Percentiles rank a stretch among this genome's conserved stretches.
These are phyloP conservation scores for Hyaloscypha bicolor DNA, from an alignment of 495 filamentous ascomycete genomes.

Conservation along the genomic window DNA sequence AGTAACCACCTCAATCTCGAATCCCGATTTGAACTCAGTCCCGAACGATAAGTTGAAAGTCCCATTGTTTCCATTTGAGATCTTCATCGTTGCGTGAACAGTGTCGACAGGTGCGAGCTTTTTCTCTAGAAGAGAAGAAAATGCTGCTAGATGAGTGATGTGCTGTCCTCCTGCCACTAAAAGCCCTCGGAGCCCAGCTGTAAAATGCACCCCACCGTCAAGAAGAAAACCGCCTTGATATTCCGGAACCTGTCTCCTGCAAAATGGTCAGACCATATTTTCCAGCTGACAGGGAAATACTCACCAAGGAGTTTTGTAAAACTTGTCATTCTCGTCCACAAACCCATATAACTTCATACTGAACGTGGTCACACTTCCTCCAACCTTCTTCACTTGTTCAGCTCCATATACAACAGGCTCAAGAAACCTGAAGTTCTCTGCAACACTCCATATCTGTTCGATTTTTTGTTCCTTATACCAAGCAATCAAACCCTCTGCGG, in stretches of 20 bases:
- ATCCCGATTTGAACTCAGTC: not conserved
- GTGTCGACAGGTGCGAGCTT: conserved; percentile 74
- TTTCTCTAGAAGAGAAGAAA: conserved; percentile 53
- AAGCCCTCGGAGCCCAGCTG: conserved; percentile 54
- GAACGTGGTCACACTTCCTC: too few relatives aligned
- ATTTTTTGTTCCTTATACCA: conserved; percentile 54
- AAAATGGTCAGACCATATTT: not conserved
- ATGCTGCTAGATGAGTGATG: conserved; percentile 53
- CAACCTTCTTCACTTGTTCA: too few relatives aligned
- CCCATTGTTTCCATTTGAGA: not conserved
- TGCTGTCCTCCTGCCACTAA: conserved; percentile 27
- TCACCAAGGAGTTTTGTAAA: conserved; percentile 61
- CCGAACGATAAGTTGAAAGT: not conserved
- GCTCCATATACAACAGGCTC: conserved; percentile 16
- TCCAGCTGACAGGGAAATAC: not conserved
- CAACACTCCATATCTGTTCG: conserved; percentile 55
- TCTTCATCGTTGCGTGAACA: conserved; percentile 54
- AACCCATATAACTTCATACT: not conserved
- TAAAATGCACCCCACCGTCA: conserved; percentile 72
- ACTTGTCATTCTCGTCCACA: conserved; percentile 38
- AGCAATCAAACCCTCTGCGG: conserved; percentile 59
- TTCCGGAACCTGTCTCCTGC: conserved; percentile 60
- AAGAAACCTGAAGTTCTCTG: conserved; percentile 69
- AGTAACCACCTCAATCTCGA: not conserved
- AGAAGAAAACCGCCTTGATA: conserved; percentile 77